A percentile compares a stretch with the other conserved stretches of the same genome.
These are phyloP conservation scores for Chloranthus sessilifolius DNA, from an alignment of 164 flowering plant species.

Conservation along the genomic window DNA sequence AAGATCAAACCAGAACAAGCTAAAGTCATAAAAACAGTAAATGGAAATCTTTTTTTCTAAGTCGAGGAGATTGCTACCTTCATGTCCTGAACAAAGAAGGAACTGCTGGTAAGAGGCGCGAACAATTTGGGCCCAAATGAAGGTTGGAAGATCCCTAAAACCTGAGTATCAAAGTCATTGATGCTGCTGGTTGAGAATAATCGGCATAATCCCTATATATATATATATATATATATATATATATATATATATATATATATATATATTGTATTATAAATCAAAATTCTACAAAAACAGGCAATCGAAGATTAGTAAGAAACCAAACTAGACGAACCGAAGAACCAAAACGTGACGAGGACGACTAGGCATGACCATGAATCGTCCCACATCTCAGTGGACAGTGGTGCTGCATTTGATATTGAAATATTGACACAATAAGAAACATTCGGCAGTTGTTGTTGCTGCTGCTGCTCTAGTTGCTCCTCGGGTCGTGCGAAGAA, in stretches of 20 bases:
- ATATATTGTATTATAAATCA: constrained; percentile 1
- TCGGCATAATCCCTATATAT: too few relatives aligned
- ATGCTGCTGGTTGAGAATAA: constrained; percentile 42
- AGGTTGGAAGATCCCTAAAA: constrained; percentile 42
- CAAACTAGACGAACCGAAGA: constrained; percentile 40
- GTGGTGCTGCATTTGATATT: constrained; percentile 1
- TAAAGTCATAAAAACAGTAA: too few relatives aligned
- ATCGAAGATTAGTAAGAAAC: constrained; percentile 1
- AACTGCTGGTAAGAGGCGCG: constrained; percentile 40
- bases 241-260: too few relatives aligned
- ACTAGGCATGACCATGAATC: constrained; percentile 50
- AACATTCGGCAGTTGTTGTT: constrained; percentile 8
- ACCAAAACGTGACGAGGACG: constrained; percentile 50
- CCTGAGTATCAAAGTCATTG: constrained; percentile 56
- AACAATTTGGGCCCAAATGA: constrained; percentile 46
- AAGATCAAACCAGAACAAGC: too few relatives aligned
- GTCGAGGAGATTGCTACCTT: constrained; percentile 26
- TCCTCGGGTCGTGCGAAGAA: constrained; percentile 8
- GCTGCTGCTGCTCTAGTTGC: constrained; percentile 10
- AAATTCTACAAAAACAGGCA: background rate
- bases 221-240: too few relatives aligned
- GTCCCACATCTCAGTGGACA: constrained; percentile 19
- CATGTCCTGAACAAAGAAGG: constrained; percentile 48
- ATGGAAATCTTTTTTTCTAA: too few relatives aligned
- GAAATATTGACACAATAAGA: constrained; percentile 24